Evolutionary conservation across 2,329 filamentous ascomycete species (phyloP).

Genomic region (Paecilomyces dactylethromorphus): DNA sequence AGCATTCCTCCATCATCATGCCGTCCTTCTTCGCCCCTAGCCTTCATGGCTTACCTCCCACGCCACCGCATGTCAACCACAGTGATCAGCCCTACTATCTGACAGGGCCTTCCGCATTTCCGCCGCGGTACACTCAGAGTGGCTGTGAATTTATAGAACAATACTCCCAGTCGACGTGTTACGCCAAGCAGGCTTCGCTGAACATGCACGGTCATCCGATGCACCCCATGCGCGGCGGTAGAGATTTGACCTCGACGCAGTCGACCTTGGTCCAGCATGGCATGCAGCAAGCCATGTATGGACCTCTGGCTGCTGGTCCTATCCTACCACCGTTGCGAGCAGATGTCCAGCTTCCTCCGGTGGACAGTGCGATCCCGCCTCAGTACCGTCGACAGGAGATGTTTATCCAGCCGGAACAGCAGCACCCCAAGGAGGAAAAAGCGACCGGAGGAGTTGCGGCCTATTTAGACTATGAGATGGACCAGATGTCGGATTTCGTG

Average conservation of each 20-base stretch:
- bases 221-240: slow-evolving; percentile 22
- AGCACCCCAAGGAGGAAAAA: slow-evolving; percentile 54
- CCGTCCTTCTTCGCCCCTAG: slow-evolving; percentile 37
- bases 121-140: slow-evolving; percentile 36
- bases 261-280: slow-evolving; percentile 18
- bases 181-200: slow-evolving; percentile 30
- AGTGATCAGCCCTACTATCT: slow-evolving; percentile 34
- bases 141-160: slow-evolving; percentile 41
- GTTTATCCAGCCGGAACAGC: slow-evolving; percentile 27
- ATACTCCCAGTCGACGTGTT: slow-evolving; percentile 38
- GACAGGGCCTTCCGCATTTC: slow-evolving; percentile 31
- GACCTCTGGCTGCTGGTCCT: slow-evolving; percentile 24
- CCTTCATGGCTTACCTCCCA: slow-evolving; percentile 35
- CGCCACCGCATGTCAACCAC: slow-evolving; percentile 33
- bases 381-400: slow-evolving; percentile 37
- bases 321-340: slow-evolving; percentile 35
- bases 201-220: slow-evolving; percentile 23
- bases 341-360: slow-evolving; percentile 33
- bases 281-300: slow-evolving; percentile 26
- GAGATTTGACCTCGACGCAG: slow-evolving; percentile 24
- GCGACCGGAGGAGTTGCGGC: slow-evolving; percentile 81
- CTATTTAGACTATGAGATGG: slow-evolving; percentile 94
- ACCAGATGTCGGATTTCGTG: slow-evolving; percentile 92
- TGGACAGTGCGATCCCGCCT: slow-evolving; percentile 34
- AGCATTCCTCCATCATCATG: slow-evolving; percentile 26